These are phyloP conservation scores for Aquilaria yunnanensis DNA, from an alignment of 345 rosid species.

Conservation along the genomic window DNA sequence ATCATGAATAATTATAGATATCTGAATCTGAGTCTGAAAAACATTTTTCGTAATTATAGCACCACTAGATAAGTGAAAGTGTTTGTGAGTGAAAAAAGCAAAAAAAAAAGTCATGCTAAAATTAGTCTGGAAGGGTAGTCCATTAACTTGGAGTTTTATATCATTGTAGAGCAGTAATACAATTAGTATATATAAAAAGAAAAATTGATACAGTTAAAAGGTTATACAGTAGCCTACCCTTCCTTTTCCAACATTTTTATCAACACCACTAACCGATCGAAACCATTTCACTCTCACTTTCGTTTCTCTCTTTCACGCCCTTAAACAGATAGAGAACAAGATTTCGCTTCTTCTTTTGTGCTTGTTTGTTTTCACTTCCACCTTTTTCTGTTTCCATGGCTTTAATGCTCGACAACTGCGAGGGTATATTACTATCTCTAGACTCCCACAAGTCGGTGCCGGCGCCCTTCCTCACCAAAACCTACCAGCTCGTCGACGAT, in stretches of 20 bases:
- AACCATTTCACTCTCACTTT: conserved; percentile 16
- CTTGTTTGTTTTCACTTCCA: conserved; percentile 12
- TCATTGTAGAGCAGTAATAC: too few species aligned
- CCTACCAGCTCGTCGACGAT: conserved; percentile 93
- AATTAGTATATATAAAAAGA: too few species aligned
- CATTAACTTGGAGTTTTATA: too few species aligned
- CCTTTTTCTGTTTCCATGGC: conserved; percentile 33
- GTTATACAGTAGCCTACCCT: neutral
- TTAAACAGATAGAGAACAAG: neutral
- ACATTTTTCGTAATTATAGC: too few species aligned
- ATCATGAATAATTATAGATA: too few species aligned
- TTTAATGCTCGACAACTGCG: conserved; percentile 45
- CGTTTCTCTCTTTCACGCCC: neutral
- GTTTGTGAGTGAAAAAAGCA: too few species aligned
- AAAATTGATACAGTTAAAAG: too few species aligned
- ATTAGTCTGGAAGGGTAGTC: neutral
- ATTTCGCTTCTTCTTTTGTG: neutral
- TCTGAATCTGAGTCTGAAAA: too few species aligned
- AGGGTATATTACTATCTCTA: conserved; percentile 67
- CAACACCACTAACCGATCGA: conserved; percentile 12
- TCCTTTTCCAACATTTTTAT: conserved; percentile 31
- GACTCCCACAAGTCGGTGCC: conserved; percentile 90
- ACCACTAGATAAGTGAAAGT: too few species aligned
- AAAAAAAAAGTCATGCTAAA: conserved; percentile 11
- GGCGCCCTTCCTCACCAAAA: conserved; percentile 92